These are phyloP conservation scores for Amyloporia xantha DNA, from an alignment of 768 basidiomycete species.

Conservation along the genomic window DNA sequence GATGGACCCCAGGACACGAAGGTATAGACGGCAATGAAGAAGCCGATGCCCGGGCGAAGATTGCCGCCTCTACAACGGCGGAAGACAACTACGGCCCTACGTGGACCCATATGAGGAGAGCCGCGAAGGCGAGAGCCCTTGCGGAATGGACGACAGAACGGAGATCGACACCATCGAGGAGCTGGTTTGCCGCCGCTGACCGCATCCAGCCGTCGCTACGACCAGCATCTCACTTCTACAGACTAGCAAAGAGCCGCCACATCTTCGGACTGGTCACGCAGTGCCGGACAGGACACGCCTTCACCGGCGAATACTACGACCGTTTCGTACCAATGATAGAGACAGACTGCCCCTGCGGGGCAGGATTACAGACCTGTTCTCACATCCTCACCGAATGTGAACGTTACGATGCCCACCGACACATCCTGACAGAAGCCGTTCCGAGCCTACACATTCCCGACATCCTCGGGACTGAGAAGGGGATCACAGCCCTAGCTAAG, in stretches of 20 bases:
- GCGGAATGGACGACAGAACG: not conserved
- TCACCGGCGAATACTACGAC: constrained; percentile 4
- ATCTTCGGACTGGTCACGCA: not conserved
- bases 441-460: not conserved
- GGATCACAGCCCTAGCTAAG: not conserved
- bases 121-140: not conserved
- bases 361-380: not conserved
- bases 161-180: not conserved
- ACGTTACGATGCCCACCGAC: not conserved
- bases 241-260: not conserved
- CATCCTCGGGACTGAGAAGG: not conserved
- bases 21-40: constrained; percentile 22
- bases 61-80: constrained; percentile 7
- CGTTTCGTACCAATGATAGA: not conserved
- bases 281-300: constrained; percentile 3
- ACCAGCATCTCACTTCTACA: not conserved
- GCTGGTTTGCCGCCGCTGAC: constrained; percentile 1
- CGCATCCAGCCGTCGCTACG: not conserved
- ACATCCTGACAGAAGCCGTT: not conserved
- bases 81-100: too few species aligned
- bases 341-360: constrained; percentile 3
- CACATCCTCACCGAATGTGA: constrained; percentile 2
- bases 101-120: too few species aligned
- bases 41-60: constrained; percentile 20
- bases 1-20: constrained; percentile 23